Conservation (phyloP, 139 green algal species). For the Coelastrella sp. region DNA sequence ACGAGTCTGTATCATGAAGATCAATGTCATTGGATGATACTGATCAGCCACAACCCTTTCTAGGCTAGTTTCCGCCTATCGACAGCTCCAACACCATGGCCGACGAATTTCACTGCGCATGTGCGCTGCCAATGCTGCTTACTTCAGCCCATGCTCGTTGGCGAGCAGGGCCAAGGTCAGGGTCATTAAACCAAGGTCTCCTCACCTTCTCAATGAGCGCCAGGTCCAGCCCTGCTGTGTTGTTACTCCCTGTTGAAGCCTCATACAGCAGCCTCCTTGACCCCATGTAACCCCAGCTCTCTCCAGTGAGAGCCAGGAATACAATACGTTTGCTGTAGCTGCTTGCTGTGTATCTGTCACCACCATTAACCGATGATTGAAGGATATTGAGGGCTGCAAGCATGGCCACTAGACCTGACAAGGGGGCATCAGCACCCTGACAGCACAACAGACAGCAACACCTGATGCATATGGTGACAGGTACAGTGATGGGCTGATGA, state of each 20-base stretch:
- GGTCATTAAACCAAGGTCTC: background rate
- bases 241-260: slow-evolving; percentile 46
- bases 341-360: background rate
- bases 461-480: background rate
- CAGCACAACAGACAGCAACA: background rate
- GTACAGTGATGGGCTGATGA: background rate
- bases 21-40: too few relatives aligned
- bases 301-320: slow-evolving; percentile 76
- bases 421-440: slow-evolving; percentile 68
- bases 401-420: slow-evolving; percentile 81
- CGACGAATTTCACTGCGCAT: too few relatives aligned
- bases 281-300: slow-evolving; percentile 83
- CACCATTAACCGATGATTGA: background rate
- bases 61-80: too few relatives aligned
- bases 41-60: too few relatives aligned
- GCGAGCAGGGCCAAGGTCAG: background rate
- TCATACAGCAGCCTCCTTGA: slow-evolving; percentile 80
- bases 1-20: too few relatives aligned
- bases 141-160: too few relatives aligned
- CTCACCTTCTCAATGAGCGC: slow-evolving; percentile 66
- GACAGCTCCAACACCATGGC: too few relatives aligned
- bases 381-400: slow-evolving; percentile 75
- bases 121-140: too few relatives aligned
- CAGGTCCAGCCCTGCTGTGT: slow-evolving; percentile 60
- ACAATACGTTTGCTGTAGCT: slow-evolving; percentile 65